Evolutionary conservation across 2,329 filamentous ascomycete species (phyloP), one percentile per base, ranked within the genome.

Genomic region (Calonectria fujianensis): DNA sequence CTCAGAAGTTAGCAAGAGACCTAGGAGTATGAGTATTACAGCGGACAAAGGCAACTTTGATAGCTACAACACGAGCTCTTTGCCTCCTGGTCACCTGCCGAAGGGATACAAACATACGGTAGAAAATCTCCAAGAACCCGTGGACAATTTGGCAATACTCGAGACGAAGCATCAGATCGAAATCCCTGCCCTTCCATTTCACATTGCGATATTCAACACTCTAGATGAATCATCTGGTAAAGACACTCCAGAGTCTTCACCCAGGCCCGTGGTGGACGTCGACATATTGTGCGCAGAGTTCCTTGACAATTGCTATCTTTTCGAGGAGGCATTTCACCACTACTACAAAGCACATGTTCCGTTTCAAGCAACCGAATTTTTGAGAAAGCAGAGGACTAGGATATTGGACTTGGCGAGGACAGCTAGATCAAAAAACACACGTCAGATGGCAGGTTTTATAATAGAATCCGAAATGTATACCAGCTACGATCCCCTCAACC

Each of bases 331-430:
- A 31, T 70, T 70, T 63, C 4, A 24, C 10, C 35, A 29, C 32
- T 70, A 31, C 4, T 31, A 24, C 24, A 70, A 52, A 39, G n/a
- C 29, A 63, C 37, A 45, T 1, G 13, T 64, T 18, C 45, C 68
- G 13, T 63, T 52, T 24, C 45, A 64, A 11, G 9, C n/a, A 16
- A 64, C 52, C 6, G 24, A n/a, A 13, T 63, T 31, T 24, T 70
- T 54, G 6, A 70, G 18, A 18, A 64, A 14, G 24, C 54, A 63
- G 5, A 63, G 68, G n/a, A 52, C 54, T 11, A 63, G 45, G 7
- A 70, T 70, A 45, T 24, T 70, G 18, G 68, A 70, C 24, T 18
- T 70, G 24, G 68, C 68, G 7, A 35, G 68, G n/a, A 70, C 68
- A 2, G 68, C 68, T 10, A 63, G 16, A 24, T 70, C 68, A 13